Evolutionary conservation across 2,329 filamentous ascomycete genomes (phyloP).

Genomic region (Graphilbum ipis-grandicollis): DNA sequence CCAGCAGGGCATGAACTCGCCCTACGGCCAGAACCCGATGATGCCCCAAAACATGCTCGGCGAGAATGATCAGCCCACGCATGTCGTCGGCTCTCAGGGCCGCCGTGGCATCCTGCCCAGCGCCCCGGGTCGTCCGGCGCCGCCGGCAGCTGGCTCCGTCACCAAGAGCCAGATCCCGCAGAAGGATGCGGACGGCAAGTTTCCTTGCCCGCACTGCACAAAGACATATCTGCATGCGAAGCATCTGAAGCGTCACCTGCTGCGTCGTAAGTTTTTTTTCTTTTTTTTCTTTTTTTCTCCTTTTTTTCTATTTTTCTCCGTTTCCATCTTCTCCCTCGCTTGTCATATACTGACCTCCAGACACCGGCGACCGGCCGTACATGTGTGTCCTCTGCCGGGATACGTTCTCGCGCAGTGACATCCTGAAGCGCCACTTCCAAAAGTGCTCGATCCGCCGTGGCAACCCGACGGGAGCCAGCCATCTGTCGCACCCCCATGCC

Average conservation of each 20-base stretch:
- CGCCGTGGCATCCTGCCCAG: constrained; percentile 82
- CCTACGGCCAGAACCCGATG: constrained; percentile 39
- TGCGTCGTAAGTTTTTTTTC: constrained; percentile 65
- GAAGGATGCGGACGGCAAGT: constrained; percentile 96
- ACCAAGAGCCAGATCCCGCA: constrained; percentile 74
- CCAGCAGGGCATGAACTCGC: constrained; percentile 37
- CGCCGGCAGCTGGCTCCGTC: constrained; percentile 50
- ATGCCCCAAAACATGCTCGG: constrained; percentile 40
- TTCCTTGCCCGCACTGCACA: constrained; percentile 92
- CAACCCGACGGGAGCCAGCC: constrained; percentile 86
- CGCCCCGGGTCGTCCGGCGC: constrained; percentile 68
- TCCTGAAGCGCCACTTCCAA: constrained; percentile 96
- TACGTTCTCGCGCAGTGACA: constrained; percentile 94
- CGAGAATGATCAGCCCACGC: constrained; percentile 52
- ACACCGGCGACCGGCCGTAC: constrained; percentile 95
- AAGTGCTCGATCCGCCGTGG: constrained; percentile 95
- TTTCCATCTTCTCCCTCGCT: constrained; percentile 13
- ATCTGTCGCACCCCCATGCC: constrained; percentile 81
- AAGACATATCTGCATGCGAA: constrained; percentile 97
- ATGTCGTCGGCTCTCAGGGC: constrained; percentile 90
- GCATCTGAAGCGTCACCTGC: constrained; percentile 88
- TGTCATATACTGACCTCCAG: constrained; percentile 25
- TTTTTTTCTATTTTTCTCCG: background rate
- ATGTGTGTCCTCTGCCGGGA: constrained; percentile 97
- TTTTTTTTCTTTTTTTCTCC: background rate